Conservation (phyloP, 208 protist species). For the Vickermania ingenoplastis region DNA sequence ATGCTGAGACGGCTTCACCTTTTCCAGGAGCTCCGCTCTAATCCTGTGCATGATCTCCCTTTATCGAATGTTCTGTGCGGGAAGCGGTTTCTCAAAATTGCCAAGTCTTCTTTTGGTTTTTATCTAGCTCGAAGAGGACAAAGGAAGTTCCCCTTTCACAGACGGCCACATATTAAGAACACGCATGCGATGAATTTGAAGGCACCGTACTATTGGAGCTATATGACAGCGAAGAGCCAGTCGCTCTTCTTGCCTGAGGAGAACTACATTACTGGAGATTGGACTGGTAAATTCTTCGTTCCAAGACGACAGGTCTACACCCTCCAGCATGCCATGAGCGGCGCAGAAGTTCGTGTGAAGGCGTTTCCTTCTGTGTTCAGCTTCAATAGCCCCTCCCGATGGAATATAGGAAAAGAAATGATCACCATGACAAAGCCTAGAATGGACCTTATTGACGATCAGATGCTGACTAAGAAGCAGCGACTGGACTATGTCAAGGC, state of each 20-base stretch:
- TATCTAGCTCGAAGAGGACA: slow-evolving; percentile 76
- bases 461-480: slow-evolving; percentile 89
- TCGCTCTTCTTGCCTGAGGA: slow-evolving; percentile 72
- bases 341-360: slow-evolving; percentile 75
- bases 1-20: no score
- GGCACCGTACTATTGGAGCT: slow-evolving; percentile 83
- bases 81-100: slow-evolving; percentile 79
- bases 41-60: no score
- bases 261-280: slow-evolving; percentile 89
- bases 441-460: slow-evolving; percentile 88
- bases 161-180: slow-evolving; percentile 76
- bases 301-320: slow-evolving; percentile 86
- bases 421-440: slow-evolving; percentile 76
- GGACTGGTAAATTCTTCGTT: slow-evolving; percentile 89
- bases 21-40: no score
- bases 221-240: slow-evolving; percentile 80
- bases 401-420: slow-evolving; percentile 87
- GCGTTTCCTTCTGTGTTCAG: slow-evolving; percentile 83
- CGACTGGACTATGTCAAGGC: slow-evolving; percentile 82
- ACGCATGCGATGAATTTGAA: slow-evolving; percentile 79
- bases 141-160: slow-evolving; percentile 72
- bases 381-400: slow-evolving; percentile 76
- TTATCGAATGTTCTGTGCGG: not conserved
- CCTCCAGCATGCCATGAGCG: slow-evolving; percentile 78
- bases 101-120: slow-evolving; percentile 85